Evolutionary conservation across 2,329 filamentous ascomycete species (phyloP).

Genomic region (Sporothrix humicola): DNA sequence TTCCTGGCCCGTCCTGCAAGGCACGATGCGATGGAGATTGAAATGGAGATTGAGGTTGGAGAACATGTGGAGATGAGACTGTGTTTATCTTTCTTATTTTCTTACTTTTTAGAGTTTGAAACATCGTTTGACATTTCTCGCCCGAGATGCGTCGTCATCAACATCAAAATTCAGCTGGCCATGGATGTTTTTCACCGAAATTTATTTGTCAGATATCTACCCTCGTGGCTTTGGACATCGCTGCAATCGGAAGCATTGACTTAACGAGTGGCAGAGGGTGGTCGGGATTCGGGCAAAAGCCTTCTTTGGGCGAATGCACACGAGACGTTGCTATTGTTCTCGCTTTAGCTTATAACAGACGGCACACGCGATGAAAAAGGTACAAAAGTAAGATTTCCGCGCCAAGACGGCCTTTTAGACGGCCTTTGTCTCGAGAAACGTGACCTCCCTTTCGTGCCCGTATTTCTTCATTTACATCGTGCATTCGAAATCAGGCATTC

Average conservation of each 20-base stretch:
- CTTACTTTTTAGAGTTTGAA: not conserved
- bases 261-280: not conserved
- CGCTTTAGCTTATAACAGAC: not conserved
- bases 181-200: not conserved
- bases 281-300: conserved; percentile 8
- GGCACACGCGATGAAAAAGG: not conserved
- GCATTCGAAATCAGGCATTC: conserved; percentile 3
- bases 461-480: not conserved
- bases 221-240: not conserved
- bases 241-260: conserved; percentile 24
- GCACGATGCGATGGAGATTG: not conserved
- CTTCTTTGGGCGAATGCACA: not conserved
- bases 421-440: not conserved
- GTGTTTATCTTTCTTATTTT: not conserved
- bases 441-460: not conserved
- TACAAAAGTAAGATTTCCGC: not conserved
- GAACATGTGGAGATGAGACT: not conserved
- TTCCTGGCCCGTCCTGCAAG: not conserved
- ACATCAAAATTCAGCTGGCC: not conserved
- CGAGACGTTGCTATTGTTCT: conserved; percentile 18
- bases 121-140: not conserved
- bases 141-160: conserved; percentile 23
- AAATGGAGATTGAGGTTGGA: not conserved
- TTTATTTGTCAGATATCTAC: no score
- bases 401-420: conserved; percentile 5